Conservation (phyloP, 306 rosid genomes). For the Sechiopsis laciniata region DNA sequence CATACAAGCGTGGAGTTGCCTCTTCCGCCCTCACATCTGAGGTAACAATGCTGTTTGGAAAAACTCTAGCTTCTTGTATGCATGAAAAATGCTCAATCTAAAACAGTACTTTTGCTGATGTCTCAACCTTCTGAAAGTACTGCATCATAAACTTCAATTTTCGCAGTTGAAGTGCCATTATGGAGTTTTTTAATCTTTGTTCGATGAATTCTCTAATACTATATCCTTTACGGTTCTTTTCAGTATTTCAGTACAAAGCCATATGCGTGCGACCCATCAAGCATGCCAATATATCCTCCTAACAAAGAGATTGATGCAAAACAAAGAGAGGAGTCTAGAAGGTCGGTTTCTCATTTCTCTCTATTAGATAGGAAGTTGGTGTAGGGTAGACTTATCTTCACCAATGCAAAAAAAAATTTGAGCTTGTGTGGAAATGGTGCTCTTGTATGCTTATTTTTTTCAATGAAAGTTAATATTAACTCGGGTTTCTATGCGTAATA, state of each 20-base stretch:
- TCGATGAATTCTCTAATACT: slow-evolving; percentile 3
- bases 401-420: too few relatives aligned
- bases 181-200: neutral
- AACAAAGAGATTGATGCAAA: slow-evolving; percentile 98
- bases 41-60: slow-evolving; percentile 36
- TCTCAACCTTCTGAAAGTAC: neutral
- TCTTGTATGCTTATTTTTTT: too few relatives aligned
- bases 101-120: neutral
- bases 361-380: slow-evolving; percentile 1
- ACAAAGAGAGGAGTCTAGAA: slow-evolving; percentile 74
- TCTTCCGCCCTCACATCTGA: slow-evolving; percentile 80
- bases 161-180: neutral
- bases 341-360: slow-evolving; percentile 44
- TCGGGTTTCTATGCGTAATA: neutral
- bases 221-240: slow-evolving; percentile 26
- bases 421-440: neutral
- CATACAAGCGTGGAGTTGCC: slow-evolving; percentile 90
- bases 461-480: neutral
- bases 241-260: slow-evolving; percentile 92
- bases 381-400: neutral
- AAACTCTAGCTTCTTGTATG: neutral
- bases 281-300: slow-evolving; percentile 82
- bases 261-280: slow-evolving; percentile 88
- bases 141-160: neutral
- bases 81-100: neutral